Base-by-base conservation (phyloP, 1,284 basidiomycete species). In the Cerioporus squamosus region DNA sequence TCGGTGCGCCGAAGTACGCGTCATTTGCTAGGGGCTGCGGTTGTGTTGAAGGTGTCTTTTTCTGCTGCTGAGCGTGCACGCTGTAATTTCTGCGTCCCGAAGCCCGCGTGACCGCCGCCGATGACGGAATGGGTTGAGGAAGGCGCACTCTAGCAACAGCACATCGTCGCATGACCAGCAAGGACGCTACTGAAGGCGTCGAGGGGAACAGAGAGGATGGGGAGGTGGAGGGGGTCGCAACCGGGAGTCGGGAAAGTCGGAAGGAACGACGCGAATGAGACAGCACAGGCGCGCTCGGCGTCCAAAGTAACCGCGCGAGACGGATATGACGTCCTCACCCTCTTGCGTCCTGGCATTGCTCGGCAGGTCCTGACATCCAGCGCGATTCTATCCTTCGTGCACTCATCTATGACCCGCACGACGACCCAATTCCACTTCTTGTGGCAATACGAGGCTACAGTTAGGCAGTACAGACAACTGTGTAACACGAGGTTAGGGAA, bases 91-190 rank as follows among this genome's bases (percentile, higher is more conserved):
- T 62, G 53, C 53, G 59, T 51, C 57, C 46, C 55, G 50, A 55
- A 33, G 62, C 56, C 60, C 66, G 68, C 62, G 71, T 66, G 65
- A 70, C 61, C 53, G 56, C 66, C 29, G 62, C 54, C 56, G 61
- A 46, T 20, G 60, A 44, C 23, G 58, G 54, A 48, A 54, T 54
- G 46, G 62, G 53, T 48, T 59, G 65, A 55, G 66, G 54, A 39
- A 70, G 60, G 58, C 70, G 69, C 53, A 70, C 66, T 61, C 65
- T 62, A 58, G 68, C 60, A 53, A 61, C 65, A 61, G 70, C 65
- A 64, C 73, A 76, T 70, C 68, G 71, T 73, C 71, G 67, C 75
- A 76, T 76, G 70, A 70, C 70, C 70, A 68, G 68, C 63, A 69
- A 60, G 57, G 66, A 67, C 66, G 66, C 67, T 60, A 38, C 61